A percentile compares a stretch with the other conserved stretches of the same genome.
phyloP scores from a whole-genome alignment of 1,139 yeast genomes.

The Lodderomyces orthopsilosis region DNA sequence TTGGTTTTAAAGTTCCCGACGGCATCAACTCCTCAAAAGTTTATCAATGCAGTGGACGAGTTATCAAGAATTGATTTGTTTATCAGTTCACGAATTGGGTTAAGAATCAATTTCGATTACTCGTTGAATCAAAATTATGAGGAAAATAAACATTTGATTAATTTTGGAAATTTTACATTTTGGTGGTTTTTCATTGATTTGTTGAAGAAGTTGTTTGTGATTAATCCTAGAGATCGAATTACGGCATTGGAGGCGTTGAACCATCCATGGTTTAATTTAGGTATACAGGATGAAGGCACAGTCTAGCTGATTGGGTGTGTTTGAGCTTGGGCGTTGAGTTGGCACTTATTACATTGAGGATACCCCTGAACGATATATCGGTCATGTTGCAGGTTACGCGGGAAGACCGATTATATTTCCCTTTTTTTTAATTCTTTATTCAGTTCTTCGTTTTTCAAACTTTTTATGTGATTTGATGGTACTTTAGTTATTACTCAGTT shows the following conservation, averaged over 20 bases:
- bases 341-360: no score
- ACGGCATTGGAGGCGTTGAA: constrained; percentile 68
- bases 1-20: constrained; percentile 36
- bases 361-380: no score
- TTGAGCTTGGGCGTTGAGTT: not conserved
- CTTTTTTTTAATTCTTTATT: constrained; percentile 1
- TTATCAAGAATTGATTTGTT: constrained; percentile 52
- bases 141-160: constrained; percentile 37
- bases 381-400: no score
- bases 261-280: constrained; percentile 76
- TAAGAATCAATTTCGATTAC: constrained; percentile 40
- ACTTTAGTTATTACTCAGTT: no score
- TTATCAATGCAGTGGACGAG: constrained; percentile 51
- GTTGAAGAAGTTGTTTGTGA: constrained; percentile 56
- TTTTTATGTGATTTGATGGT: not conserved
- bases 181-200: constrained; percentile 78
- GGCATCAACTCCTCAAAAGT: constrained; percentile 41
- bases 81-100: constrained; percentile 38
- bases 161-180: constrained; percentile 58
- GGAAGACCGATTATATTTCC: no score
- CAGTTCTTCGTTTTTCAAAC: constrained; percentile 1
- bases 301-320: constrained; percentile 6
- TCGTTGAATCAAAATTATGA: constrained; percentile 42
- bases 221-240: constrained; percentile 62
- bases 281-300: constrained; percentile 80